Evolutionary conservation across 2,329 filamentous ascomycete genomes (phyloP).

Genomic region (Aspergillus tanneri): DNA sequence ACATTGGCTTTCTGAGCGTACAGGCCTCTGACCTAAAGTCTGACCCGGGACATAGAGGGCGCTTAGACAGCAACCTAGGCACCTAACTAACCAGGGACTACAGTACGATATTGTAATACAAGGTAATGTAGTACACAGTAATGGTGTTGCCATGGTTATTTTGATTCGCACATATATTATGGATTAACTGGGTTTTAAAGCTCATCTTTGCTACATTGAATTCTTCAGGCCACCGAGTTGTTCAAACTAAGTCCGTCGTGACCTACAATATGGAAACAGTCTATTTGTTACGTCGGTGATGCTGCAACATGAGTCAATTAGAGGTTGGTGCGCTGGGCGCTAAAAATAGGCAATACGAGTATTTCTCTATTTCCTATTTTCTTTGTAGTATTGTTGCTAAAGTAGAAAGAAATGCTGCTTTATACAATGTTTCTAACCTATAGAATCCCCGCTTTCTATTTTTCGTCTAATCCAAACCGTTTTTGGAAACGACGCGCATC

Average conservation of each 20-base stretch:
- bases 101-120: no score
- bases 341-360: neutral
- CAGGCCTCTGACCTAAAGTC: conserved; percentile 9
- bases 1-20: conserved; percentile 5
- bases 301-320: neutral
- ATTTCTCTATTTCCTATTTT: neutral
- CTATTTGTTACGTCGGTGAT: neutral
- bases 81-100: no score
- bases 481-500: neutral
- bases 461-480: neutral
- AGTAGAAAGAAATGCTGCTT: no score
- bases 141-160: neutral
- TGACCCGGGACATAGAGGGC: conserved; percentile 8
- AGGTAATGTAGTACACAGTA: conserved; percentile 1
- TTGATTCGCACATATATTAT: neutral
- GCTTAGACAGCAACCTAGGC: conserved; percentile 5
- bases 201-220: neutral
- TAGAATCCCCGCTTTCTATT: neutral
- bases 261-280: neutral
- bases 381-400: no score
- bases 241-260: neutral
- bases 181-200: neutral
- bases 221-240: conserved; percentile 1
- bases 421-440: no score
- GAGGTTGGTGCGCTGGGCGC: neutral